Conservation (phyloP, 257 asterid species). For the Verbascum thapsus region DNA sequence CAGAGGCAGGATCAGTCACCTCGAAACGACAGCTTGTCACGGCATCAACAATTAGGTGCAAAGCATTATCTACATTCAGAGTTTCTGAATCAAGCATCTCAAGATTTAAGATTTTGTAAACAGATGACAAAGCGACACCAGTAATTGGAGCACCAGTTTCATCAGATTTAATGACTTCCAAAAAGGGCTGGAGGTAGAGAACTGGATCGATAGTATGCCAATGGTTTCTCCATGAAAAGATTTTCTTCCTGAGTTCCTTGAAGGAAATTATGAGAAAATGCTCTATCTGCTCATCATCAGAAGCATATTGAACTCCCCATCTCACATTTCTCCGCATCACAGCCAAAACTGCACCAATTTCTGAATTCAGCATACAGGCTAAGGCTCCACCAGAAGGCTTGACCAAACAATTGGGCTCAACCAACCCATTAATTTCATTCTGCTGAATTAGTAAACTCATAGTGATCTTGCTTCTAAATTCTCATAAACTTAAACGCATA, state of each 20-base stretch:
- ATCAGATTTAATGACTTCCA: slow-evolving; percentile 90
- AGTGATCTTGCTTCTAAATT: slow-evolving; percentile 36
- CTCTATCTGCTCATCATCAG: slow-evolving; percentile 85
- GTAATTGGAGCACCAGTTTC: slow-evolving; percentile 99
- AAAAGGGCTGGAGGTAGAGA: slow-evolving; percentile 78
- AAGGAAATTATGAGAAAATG: slow-evolving; percentile 79
- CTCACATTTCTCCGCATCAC: slow-evolving; percentile 99
- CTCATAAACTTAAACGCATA: slow-evolving; percentile 34
- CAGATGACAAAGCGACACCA: slow-evolving; percentile 92
- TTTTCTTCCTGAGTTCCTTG: slow-evolving; percentile 78
- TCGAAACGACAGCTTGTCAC: slow-evolving; percentile 98
- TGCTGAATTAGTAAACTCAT: slow-evolving; percentile 56
- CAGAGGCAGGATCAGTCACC: slow-evolving; percentile 98
- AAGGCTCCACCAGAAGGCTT: slow-evolving; percentile 75
- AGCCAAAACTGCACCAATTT: slow-evolving; percentile 95
- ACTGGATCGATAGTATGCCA: slow-evolving; percentile 83
- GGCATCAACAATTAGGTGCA: slow-evolving; percentile 85
- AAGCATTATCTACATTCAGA: slow-evolving; percentile 73
- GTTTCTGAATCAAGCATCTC: slow-evolving; percentile 70
- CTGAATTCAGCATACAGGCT: slow-evolving; percentile 89
- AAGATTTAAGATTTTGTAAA: slow-evolving; percentile 77
- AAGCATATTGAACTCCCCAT: slow-evolving; percentile 88
- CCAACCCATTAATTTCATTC: slow-evolving; percentile 47
- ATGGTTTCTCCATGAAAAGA: slow-evolving; percentile 72
- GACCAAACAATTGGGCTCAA: slow-evolving; percentile 38